Conservation (phyloP, 192 early-diverging fungal species). For the Physocladia obscura region DNA sequence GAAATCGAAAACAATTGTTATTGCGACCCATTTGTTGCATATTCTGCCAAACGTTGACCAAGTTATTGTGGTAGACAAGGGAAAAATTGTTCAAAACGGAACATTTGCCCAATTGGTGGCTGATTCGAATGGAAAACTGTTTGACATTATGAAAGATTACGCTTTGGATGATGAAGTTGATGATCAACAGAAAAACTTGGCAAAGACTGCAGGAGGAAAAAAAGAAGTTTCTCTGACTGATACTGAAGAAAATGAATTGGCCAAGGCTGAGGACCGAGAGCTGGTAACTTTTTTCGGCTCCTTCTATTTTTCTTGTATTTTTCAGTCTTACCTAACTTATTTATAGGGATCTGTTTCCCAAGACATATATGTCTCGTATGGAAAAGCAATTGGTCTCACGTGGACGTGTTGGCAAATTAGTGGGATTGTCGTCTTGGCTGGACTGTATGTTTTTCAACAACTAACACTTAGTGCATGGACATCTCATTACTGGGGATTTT, state of each 20-base stretch:
- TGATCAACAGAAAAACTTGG: conserved; percentile 1
- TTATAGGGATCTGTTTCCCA: conserved; percentile 10
- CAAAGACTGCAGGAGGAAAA: not conserved
- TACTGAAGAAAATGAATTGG: conserved; percentile 3
- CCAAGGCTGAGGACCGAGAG: conserved; percentile 15
- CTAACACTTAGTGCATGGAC: conserved; percentile 17
- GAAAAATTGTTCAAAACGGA: conserved; percentile 39
- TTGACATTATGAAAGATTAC: conserved; percentile 35
- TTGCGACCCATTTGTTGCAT: conserved; percentile 46
- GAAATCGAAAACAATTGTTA: conserved; percentile 29
- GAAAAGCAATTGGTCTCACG: not conserved
- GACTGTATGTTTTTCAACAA: not conserved
- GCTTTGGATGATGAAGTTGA: conserved; percentile 29
- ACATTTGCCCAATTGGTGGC: conserved; percentile 35
- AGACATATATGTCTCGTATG: not conserved
- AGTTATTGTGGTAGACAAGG: conserved; percentile 38
- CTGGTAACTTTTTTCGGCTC: too few species aligned
- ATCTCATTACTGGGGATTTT: not conserved
- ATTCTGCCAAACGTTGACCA: conserved; percentile 28
- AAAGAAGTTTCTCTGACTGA: not conserved
- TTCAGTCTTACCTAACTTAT: too few species aligned
- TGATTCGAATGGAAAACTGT: conserved; percentile 3
- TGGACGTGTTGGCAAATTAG: not conserved
- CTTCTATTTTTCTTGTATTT: too few species aligned
- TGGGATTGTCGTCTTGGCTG: not conserved